Percentiles rank a stretch among this genome's conserved stretches.
phyloP scores from a whole-genome alignment of 139 green algal genomes.

The Spirogloea muscicola region DNA sequence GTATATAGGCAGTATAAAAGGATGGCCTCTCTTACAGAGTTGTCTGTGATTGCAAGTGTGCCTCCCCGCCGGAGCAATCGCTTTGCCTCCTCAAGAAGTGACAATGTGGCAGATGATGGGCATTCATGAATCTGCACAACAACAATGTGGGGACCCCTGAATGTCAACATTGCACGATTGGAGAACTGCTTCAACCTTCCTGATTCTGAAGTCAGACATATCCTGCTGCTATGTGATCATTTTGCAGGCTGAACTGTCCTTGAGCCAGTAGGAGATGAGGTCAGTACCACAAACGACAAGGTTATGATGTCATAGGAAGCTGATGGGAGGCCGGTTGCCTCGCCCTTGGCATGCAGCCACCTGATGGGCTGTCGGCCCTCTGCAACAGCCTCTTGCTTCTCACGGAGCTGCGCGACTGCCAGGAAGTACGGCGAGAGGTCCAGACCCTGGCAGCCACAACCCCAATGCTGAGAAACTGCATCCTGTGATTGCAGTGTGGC shows the following conservation, averaged over 20 bases:
- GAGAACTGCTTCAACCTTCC: no score
- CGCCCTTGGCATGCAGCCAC: slow-evolving; percentile 69
- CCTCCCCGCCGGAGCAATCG: slow-evolving; percentile 71
- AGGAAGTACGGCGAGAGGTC: slow-evolving; percentile 85
- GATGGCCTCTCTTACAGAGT: slow-evolving; percentile 49
- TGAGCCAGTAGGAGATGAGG: no score
- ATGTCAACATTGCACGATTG: no score
- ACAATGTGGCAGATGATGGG: slow-evolving; percentile 52
- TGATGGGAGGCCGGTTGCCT: slow-evolving; percentile 57
- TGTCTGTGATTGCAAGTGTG: slow-evolving; percentile 70
- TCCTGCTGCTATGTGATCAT: no score
- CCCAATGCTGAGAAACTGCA: neutral
- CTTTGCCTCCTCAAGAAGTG: slow-evolving; percentile 59
- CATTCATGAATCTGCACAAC: slow-evolving; percentile 69
- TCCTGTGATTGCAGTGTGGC: neutral
- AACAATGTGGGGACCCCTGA: no score
- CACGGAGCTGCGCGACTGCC: slow-evolving; percentile 61
- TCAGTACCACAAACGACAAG: slow-evolving; percentile 69
- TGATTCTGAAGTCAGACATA: no score
- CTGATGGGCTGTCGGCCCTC: slow-evolving; percentile 48
- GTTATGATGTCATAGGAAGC: slow-evolving; percentile 70
- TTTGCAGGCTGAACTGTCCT: no score
- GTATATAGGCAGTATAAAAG: neutral
- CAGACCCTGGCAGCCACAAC: slow-evolving; percentile 13
- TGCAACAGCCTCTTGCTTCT: slow-evolving; percentile 36